Evolutionary conservation across 345 rosid genomes (phyloP), one percentile per base, ranked within the genome.

Genomic region (Citropsis articulata): DNA sequence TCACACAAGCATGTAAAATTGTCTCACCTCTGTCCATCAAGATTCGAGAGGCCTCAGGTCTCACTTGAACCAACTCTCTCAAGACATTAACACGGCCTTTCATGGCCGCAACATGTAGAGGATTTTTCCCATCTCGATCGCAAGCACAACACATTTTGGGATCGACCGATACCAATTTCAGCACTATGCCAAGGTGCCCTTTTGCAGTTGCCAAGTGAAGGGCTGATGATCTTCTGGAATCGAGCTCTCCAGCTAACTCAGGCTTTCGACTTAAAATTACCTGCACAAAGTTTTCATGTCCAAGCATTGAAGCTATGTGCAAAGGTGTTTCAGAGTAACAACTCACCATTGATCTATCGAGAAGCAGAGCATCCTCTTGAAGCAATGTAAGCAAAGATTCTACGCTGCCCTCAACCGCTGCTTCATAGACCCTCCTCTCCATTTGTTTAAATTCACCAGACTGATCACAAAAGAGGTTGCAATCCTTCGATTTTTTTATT

Each of bases 71-170:
- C 78, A 83, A 27, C 42, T 71, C 80, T 9, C 12, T 9, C 48
- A 79, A 7, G 18, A 79, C 80, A 22, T 48, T 27, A 9, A 61
- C 69, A 18, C 38, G 75, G 55, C 85, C 85, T 36, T 83, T 79
- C 10, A 83, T 61, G 3, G 83, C 81, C 0, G 69, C 83, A 31
- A 83, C 33, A 69, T 79, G 85, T 2, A 83, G 71, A 24, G 83
- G 81, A 33, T 76, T 79, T 70, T 78, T 79, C 70, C 81, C 85
- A 10, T 83, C 78, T 1, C 25, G 70, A 19, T 83, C 81, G 48
- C 65, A 30, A 71, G 18, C 71, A 25, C 12, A 40, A 13, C 76
- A 76, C 22, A 61, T 69, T 2, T 67, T 73, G 5, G 83, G 83
- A 53, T 76, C 19, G 2, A 68, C 61, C 6, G 18, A 22, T 10